Base-by-base conservation (phyloP, 2,329 filamentous ascomycete genomes). In the Phyllosticta citriasiana region DNA sequence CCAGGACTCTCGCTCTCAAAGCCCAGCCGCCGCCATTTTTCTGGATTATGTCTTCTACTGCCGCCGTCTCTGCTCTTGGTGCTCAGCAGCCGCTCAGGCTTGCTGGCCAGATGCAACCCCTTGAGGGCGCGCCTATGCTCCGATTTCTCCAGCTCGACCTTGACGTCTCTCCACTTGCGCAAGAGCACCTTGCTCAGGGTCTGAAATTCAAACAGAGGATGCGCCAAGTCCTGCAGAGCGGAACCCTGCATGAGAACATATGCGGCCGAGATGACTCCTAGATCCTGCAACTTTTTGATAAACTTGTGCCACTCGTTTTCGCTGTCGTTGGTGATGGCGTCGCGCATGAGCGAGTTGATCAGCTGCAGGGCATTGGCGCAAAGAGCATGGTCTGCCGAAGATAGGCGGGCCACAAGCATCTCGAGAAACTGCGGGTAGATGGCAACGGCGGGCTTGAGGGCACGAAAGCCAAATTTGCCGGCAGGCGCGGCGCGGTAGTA, bases 291-390 rank as follows among this genome's bases (percentile, higher is more conserved):
- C 65, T 87, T 83, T 78, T 96, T 96, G 74, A 99, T 92, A 69
- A 97, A 95, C 68, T 89, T 94, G 56, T 91, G 89, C 92, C 94
- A 97, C 68, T 97, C 93, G 63, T 89, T 86, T 63, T 87, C 83
- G 53, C 80, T 80, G 58, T 93, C 89, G 68, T 84, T 86, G 27
- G 88, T 88, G 57, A 97, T 86, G 4, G 91, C 89, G 73, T 99
- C 94, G 58, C 94, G 84, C 78, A 97, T 96, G 55, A 99, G 80
- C 0, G 93, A 91, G 72, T 99, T 99, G 74, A 99, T 90, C 62
- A 99, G 80, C 80, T 96, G 94, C 59, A 99, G 81, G 1, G 94
- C 90, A 76, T 97, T 97, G 65, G 91, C 93, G 76, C 94, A 97
- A 30, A 99, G 82, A 3, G 92, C 89, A 76, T 99, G 94, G 73